Percentiles rank a stretch among this genome's conserved stretches.
These are phyloP conservation scores for Phytophthora quininea DNA, from an alignment of 352 stramenopile species.

Conservation along the genomic window DNA sequence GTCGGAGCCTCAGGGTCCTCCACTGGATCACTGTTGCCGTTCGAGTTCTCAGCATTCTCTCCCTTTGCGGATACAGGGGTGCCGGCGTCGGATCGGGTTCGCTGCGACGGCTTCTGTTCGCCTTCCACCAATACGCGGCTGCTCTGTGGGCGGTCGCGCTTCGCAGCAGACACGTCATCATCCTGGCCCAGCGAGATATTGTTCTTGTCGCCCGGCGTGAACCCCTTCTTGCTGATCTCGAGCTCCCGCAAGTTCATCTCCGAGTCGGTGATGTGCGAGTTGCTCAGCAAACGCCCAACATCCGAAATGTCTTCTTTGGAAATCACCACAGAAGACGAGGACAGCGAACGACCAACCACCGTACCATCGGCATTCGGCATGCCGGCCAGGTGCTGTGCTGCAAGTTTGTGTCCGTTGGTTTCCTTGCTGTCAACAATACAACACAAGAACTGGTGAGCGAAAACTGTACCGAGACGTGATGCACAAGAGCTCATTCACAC, in stretches of 20 bases:
- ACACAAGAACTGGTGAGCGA: no score
- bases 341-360: constrained; percentile 53
- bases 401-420: constrained; percentile 36
- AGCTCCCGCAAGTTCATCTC: constrained; percentile 79
- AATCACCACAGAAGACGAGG: constrained; percentile 75
- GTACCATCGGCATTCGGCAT: constrained; percentile 40
- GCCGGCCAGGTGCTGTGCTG: constrained; percentile 35
- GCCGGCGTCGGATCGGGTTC: constrained; percentile 49
- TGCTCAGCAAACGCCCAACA: constrained; percentile 67
- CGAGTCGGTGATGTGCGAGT: constrained; percentile 83
- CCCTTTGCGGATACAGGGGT: constrained; percentile 21
- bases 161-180: constrained; percentile 48
- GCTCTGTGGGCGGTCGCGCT: constrained; percentile 79
- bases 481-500: constrained; percentile 4
- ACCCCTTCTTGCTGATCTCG: constrained; percentile 79
- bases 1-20: constrained; percentile 79
- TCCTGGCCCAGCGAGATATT: constrained; percentile 16
- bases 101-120: constrained; percentile 72
- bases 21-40: constrained; percentile 37
- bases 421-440: constrained; percentile 44
- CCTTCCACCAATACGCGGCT: constrained; percentile 57
- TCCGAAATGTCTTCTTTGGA: constrained; percentile 84
- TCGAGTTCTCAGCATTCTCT: constrained; percentile 40
- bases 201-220: constrained; percentile 26
- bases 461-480: no score